These are phyloP conservation scores for Rossbeevera mucosa DNA, from an alignment of 768 basidiomycete genomes.

Conservation along the genomic window DNA sequence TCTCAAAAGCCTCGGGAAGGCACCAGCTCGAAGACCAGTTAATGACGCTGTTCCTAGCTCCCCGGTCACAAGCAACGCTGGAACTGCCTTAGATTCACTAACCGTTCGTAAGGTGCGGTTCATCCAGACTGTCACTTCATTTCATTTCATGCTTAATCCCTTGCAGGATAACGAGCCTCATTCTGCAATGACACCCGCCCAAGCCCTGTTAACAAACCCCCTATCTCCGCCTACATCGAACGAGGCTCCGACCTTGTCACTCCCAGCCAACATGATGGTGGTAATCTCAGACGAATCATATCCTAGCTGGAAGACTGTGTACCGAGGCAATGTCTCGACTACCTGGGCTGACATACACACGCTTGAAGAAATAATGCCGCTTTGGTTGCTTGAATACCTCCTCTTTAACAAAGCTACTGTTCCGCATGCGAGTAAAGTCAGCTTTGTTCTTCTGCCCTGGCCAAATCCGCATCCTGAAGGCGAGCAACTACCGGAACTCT, in stretches of 20 bases:
- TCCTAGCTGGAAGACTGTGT: slow-evolving; percentile 71
- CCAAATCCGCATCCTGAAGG: slow-evolving; percentile 49
- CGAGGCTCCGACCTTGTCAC: slow-evolving; percentile 66
- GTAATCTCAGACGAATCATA: slow-evolving; percentile 79
- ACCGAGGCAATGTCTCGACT: slow-evolving; percentile 63
- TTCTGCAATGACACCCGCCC: slow-evolving; percentile 46
- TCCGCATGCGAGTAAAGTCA: slow-evolving; percentile 65
- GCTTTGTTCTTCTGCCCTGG: slow-evolving; percentile 86
- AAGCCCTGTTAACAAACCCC: slow-evolving; percentile 50
- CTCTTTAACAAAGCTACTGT: slow-evolving; percentile 58
- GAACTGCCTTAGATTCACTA: slow-evolving; percentile 12
- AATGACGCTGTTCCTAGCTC: slow-evolving; percentile 25
- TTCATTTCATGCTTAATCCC: neutral
- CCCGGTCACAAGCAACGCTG: slow-evolving; percentile 15
- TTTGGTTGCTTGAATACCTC: slow-evolving; percentile 87
- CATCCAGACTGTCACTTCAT: neutral
- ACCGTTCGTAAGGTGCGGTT: slow-evolving; percentile 24
- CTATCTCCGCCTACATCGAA: slow-evolving; percentile 61
- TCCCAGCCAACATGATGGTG: slow-evolving; percentile 59
- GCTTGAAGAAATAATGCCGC: slow-evolving; percentile 76
- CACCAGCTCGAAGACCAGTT: slow-evolving; percentile 33
- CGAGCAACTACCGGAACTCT: slow-evolving; percentile 70
- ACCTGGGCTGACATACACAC: slow-evolving; percentile 48
- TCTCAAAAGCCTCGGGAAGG: slow-evolving; percentile 70
- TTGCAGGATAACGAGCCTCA: slow-evolving; percentile 25